A percentile compares a stretch with the other conserved stretches of the same genome.
Conservation (phyloP, 768 basidiomycete genomes). For the Hysterangium stoloniferum region DNA sequence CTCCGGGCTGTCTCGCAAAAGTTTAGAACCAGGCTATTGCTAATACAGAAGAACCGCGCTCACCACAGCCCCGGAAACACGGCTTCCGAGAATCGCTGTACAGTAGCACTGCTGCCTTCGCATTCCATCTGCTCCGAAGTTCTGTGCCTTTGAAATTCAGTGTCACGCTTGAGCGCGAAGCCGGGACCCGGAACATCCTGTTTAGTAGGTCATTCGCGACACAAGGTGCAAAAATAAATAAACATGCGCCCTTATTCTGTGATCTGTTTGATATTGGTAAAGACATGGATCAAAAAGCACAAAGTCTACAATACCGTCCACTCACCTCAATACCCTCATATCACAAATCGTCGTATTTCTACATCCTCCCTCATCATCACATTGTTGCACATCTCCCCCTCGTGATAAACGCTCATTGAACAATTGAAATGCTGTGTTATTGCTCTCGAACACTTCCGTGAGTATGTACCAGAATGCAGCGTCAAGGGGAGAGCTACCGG, state of each 20-base stretch:
- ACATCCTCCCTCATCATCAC: slow-evolving; percentile 29
- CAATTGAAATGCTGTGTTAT: slow-evolving; percentile 37
- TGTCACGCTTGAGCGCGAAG: neutral
- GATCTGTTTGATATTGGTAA: neutral
- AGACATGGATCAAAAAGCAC: neutral
- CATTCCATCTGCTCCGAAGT: neutral
- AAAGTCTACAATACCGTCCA: neutral
- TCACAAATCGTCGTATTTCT: slow-evolving; percentile 36
- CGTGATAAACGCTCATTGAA: slow-evolving; percentile 39
- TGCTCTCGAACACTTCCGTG: slow-evolving; percentile 43
- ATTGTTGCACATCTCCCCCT: slow-evolving; percentile 28
- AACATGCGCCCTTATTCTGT: neutral
- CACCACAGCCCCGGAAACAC: neutral
- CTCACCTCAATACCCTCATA: slow-evolving; percentile 30
- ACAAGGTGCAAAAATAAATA: neutral
- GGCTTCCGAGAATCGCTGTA: neutral
- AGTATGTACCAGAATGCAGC: slow-evolving; percentile 55
- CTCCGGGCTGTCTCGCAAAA: too few species aligned
- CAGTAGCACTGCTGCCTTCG: neutral
- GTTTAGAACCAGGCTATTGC: too few species aligned
- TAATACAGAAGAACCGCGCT: too few species aligned
- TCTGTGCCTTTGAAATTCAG: too few species aligned
- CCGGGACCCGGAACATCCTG: neutral
- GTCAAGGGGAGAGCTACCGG: slow-evolving; percentile 31
- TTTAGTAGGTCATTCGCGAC: neutral